phyloP scores from a whole-genome alignment of 805 yeast species.

The Candida takata region DNA sequence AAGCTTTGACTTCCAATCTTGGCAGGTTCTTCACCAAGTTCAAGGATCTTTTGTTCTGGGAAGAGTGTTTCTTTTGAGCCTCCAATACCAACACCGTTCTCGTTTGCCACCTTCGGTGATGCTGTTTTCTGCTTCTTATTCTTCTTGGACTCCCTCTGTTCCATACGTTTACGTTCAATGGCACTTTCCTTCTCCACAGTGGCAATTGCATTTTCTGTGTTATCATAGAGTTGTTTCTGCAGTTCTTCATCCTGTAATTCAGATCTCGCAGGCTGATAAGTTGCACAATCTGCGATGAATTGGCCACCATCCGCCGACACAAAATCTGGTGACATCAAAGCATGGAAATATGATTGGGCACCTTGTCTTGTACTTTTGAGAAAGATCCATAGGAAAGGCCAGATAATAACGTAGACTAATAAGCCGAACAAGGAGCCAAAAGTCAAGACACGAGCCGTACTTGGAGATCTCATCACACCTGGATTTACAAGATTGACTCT shows the following conservation, averaged over 20 bases:
- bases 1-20: no score
- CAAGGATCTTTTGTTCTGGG: constrained; percentile 15
- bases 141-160: constrained; percentile 4
- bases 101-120: no score
- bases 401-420: constrained; percentile 55
- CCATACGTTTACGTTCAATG: constrained; percentile 46
- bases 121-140: background rate
- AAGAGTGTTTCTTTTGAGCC: constrained; percentile 20
- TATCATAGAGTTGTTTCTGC: constrained; percentile 53
- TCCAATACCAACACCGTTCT: constrained; percentile 3
- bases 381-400: constrained; percentile 80
- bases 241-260: constrained; percentile 60
- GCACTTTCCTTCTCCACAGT: constrained; percentile 68
- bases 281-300: constrained; percentile 65
- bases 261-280: constrained; percentile 45
- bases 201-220: constrained; percentile 51
- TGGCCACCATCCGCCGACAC: constrained; percentile 57
- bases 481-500: constrained; percentile 79
- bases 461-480: constrained; percentile 84
- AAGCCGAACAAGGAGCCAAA: constrained; percentile 67
- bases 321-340: constrained; percentile 65
- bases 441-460: constrained; percentile 70
- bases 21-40: no score
- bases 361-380: constrained; percentile 74
- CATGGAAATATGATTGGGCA: constrained; percentile 67